Evolutionary conservation across 371 early-diverging fungal genomes (phyloP), one percentile per base, ranked within the genome.

Genomic region (Mucor mucedo): DNA sequence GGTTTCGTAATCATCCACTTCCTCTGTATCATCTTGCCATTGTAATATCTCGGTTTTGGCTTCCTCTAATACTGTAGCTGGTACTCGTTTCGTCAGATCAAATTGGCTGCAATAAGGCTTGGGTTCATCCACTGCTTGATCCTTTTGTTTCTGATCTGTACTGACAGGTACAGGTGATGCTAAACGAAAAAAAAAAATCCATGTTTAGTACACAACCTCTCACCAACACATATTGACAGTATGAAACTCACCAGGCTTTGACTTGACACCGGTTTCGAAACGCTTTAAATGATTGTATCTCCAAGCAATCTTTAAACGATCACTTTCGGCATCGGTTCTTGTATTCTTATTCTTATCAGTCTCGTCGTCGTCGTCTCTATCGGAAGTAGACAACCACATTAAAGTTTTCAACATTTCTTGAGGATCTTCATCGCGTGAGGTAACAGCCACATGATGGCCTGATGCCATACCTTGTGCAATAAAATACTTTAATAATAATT

Each of bases 251-350:
- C 82, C 70, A 68, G 65, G 63, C 35, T 70, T 73, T 1, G 72
- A 48, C 32, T 70, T 70, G 4, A 83, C 75, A 30, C 71, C 68
- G 29, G 83, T 76, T 58, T 82, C 86, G 66, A 91, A 83, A 61
- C 84, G 84, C 57, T 90, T 91, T 68, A 92, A 65, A 58, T 87
- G 84, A 61, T 95, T 87, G 79, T 97, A 97, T 60, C 97, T 73
- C 97, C 97, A 96, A 0, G 97, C 98, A 60, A 97, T 97, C 64
- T 84, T 89, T 86, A 97, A 85, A 3, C 82, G 77, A 62, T 94
- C 92, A 33, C 79, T 77, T 10, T 82, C 81, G 4, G 65, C 71
- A 41, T 75, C 72, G 32, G 72, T 57, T 49, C 52, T 77, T 57
- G 62, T 65, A 30, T 74, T 68, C 62, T 76, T 54, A 44, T 52